Evolutionary conservation across 495 filamentous ascomycete species (phyloP), one percentile per base, ranked within the genome.

Genomic region (Neurospora tetraspora): DNA sequence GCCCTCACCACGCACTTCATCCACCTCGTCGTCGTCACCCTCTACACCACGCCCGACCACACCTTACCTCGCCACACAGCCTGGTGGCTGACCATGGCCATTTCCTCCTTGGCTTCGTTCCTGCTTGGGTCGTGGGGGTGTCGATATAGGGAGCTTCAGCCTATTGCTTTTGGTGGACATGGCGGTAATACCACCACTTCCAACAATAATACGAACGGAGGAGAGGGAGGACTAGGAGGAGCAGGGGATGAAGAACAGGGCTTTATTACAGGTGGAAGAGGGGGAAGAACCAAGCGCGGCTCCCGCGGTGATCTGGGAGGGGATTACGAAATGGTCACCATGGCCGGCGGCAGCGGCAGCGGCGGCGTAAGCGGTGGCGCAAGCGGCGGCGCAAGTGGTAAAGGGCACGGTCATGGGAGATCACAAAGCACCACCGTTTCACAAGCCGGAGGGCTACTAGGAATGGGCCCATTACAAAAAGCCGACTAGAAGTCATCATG

Each of bases 41-140:
- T 96, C 3, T 97, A 97, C 77, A 89, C 94, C 27, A 65, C 53
- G 23, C 53, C 53, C 27, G 1, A 74, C 20, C 87, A 86, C 68
- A 84, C 88, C 2, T 75, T 98, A 5, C 96, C 96, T 6, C 81
- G 83, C 7, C 90, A 93, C 75, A 80, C 86, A 69, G 90, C 95
- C 69, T 99, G 96, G 96, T 99, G 96, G 96, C 83, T 85, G 0
- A 80, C 96, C 31, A 93, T 97, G 82, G 81, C 84, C 23, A 85
- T 84, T 38, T 93, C 92, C 71, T 90, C 89, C 20, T 85, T 81
- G 0, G 75, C 94, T 37, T 94, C 95, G 87, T 90, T 88, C 0
- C 85, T 81, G 23, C 83, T 93, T 2, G 94, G 92, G 1, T 92
- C 96, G 27, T 99, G 96, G 92, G 90, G 89, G 10, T 99, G 96